phyloP scores from a whole-genome alignment of 2,329 filamentous ascomycete species.

The Aschersonia sp. region DNA sequence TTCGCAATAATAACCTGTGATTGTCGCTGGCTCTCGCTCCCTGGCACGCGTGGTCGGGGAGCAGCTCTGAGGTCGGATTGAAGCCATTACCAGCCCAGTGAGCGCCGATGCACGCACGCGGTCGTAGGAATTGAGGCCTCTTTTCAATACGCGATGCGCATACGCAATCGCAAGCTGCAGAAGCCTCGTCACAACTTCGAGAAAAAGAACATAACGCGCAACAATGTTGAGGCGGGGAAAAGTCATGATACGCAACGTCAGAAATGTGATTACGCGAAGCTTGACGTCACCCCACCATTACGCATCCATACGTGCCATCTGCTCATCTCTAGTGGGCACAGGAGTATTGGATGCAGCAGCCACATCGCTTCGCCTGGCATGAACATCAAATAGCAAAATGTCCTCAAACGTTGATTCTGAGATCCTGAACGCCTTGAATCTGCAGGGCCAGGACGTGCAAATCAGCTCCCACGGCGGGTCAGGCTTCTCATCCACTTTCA shows the following conservation, averaged over 20 bases:
- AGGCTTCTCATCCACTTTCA: conserved; percentile 55
- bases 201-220: too few relatives aligned
- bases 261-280: not conserved
- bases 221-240: not conserved
- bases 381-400: conserved; percentile 14
- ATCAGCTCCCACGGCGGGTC: conserved; percentile 50
- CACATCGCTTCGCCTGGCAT: too few relatives aligned
- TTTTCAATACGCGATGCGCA: too few relatives aligned
- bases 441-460: conserved; percentile 38
- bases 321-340: not conserved
- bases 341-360: too few relatives aligned
- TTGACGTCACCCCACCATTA: conserved; percentile 4
- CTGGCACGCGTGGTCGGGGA: not conserved
- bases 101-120: too few relatives aligned
- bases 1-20: too few relatives aligned
- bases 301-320: not conserved
- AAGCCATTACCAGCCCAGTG: too few relatives aligned
- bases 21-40: too few relatives aligned
- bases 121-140: too few relatives aligned
- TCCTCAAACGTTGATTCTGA: conserved; percentile 42
- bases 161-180: too few relatives aligned
- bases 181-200: too few relatives aligned
- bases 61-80: not conserved
- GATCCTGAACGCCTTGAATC: conserved; percentile 43
- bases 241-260: not conserved